Conservation (phyloP, 352 stramenopile genomes). For the Blastocystis hominis region DNA sequence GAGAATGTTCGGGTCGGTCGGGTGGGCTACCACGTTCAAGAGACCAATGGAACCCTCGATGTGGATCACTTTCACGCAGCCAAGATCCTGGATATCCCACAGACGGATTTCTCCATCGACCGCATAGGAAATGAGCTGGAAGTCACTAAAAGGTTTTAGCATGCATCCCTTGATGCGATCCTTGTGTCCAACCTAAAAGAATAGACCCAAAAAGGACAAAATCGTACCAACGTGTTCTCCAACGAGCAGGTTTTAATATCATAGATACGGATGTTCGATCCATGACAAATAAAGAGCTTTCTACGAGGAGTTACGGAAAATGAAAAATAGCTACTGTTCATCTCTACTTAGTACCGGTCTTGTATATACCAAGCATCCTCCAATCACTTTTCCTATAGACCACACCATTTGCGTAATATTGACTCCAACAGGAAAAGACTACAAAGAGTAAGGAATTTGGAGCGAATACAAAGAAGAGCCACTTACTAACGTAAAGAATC, state of each 20-base stretch:
- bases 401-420: conserved; percentile 35
- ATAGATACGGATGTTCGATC: conserved; percentile 51
- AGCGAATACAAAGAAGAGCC: not conserved
- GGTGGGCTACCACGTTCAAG: not conserved
- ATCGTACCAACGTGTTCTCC: not conserved
- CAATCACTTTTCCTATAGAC: conserved; percentile 43
- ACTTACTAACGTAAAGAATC: not conserved
- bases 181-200: conserved; percentile 8
- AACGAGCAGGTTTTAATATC: conserved; percentile 3
- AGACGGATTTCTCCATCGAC: conserved; percentile 18
- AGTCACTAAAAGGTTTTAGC: conserved; percentile 3
- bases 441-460: not conserved
- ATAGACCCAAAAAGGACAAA: not conserved
- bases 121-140: conserved; percentile 25
- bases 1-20: not conserved
- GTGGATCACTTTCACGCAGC: not conserved
- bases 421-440: not conserved
- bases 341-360: conserved; percentile 12
- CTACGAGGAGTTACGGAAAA: not conserved
- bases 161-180: not conserved
- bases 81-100: conserved; percentile 32
- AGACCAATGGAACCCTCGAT: not conserved
- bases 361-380: conserved; percentile 5
- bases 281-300: conserved; percentile 47
- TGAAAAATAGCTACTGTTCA: not conserved